Percentiles rank a stretch among this genome's conserved stretches.
These are phyloP conservation scores for Cenchrus purpureus DNA, from an alignment of 176 grass and related monocot species.

Conservation along the genomic window DNA sequence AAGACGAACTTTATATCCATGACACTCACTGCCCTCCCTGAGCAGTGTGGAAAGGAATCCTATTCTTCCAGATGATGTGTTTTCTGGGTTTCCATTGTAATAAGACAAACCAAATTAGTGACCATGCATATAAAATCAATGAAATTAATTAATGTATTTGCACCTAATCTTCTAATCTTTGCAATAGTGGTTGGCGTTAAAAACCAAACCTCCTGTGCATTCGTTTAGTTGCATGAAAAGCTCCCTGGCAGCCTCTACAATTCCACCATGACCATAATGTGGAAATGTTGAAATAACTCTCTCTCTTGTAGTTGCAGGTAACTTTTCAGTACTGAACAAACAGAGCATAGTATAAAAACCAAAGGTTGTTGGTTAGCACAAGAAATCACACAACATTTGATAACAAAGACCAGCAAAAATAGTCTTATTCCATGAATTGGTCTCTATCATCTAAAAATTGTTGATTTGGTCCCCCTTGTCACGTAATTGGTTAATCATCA, in stretches of 20 bases:
- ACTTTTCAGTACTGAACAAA: constrained; percentile 68
- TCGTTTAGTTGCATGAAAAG: constrained; percentile 94
- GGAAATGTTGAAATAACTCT: constrained; percentile 83
- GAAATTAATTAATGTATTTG: constrained; percentile 17
- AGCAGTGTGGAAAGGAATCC: constrained; percentile 81
- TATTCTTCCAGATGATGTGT: constrained; percentile 49
- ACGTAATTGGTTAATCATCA: background rate
- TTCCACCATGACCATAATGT: constrained; percentile 96
- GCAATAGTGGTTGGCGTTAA: constrained; percentile 20
- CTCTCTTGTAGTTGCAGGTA: constrained; percentile 65
- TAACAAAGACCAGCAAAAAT: constrained; percentile 6
- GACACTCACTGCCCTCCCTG: constrained; percentile 65
- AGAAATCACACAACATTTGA: constrained; percentile 9
- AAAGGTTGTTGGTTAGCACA: constrained; percentile 7
- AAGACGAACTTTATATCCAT: constrained; percentile 84
- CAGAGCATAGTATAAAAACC: constrained; percentile 22
- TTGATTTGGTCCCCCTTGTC: background rate
- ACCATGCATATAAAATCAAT: background rate
- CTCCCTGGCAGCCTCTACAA: constrained; percentile 86
- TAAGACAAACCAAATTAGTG: constrained; percentile 28
- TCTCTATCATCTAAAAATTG: background rate
- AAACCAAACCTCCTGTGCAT: constrained; percentile 52
- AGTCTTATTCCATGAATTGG: background rate
- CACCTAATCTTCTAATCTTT: constrained; percentile 28
- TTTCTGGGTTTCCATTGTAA: constrained; percentile 61